A percentile compares a stretch with the other conserved stretches of the same genome.
Evolutionary conservation across 169 alveolate genomes (phyloP).

Genomic region (Miamiensis avidus): DNA sequence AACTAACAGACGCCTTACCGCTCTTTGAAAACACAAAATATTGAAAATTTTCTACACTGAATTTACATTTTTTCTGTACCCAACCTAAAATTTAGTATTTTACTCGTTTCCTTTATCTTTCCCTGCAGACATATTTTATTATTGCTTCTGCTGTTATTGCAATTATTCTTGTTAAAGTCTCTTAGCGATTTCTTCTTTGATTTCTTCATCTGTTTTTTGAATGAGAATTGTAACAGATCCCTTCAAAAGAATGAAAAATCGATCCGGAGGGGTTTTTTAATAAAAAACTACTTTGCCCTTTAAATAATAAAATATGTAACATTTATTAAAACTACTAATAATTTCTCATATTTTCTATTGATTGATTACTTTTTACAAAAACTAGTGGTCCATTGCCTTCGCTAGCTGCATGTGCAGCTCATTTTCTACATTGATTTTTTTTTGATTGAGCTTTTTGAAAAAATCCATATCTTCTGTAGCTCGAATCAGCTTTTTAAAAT

Average conservation of each 20-base stretch:
- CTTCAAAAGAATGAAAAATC: not conserved
- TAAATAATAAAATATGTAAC: no score
- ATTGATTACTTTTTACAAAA: no score
- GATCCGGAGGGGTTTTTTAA: not conserved
- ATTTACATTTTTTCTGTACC: not conserved
- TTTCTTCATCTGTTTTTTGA: not conserved
- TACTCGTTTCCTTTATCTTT: no score
- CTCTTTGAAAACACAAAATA: not conserved
- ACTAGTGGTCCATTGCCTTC: not conserved
- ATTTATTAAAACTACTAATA: no score
- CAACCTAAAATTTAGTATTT: no score
- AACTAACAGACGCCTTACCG: not conserved
- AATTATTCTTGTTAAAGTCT: no score
- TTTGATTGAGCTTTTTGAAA: no score
- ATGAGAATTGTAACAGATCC: not conserved
- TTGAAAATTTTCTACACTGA: not conserved
- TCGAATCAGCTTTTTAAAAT: not conserved
- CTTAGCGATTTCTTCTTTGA: not conserved
- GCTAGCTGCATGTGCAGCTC: not conserved
- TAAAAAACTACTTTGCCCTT: not conserved
- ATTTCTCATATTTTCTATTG: no score
- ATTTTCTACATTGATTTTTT: not conserved
- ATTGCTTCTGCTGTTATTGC: not conserved
- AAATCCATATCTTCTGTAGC: not conserved
- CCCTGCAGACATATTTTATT: not conserved